phyloP scores from a whole-genome alignment of 768 basidiomycete genomes.

The Agaricus sinodeliciosus region DNA sequence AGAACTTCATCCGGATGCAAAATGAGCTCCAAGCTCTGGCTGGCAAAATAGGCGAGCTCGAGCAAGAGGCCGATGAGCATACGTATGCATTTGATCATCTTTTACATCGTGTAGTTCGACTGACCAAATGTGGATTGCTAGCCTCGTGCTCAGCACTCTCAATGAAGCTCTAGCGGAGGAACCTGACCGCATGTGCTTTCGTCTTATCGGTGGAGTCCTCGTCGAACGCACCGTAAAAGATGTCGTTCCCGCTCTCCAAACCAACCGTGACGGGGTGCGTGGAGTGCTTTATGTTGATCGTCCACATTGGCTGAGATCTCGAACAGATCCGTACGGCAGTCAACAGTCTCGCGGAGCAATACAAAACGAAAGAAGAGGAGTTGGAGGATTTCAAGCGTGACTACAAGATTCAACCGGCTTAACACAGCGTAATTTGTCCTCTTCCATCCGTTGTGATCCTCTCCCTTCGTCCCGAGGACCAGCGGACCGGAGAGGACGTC shows the following conservation, averaged over 20 bases:
- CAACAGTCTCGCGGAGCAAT: constrained; percentile 72
- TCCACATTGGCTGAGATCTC: constrained; percentile 13
- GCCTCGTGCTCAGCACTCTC: constrained; percentile 84
- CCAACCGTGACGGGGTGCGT: constrained; percentile 83
- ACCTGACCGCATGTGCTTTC: constrained; percentile 92
- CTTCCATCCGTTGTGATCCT: neutral
- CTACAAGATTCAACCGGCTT: constrained; percentile 63
- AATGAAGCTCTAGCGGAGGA: constrained; percentile 77
- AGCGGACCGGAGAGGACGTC: neutral
- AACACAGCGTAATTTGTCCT: constrained; percentile 26
- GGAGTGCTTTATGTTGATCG: neutral
- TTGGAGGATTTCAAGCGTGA: constrained; percentile 76
- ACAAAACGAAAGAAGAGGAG: constrained; percentile 83
- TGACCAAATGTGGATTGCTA: constrained; percentile 23
- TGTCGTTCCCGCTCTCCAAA: constrained; percentile 83
- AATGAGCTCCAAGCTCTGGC: constrained; percentile 89
- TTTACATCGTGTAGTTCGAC: neutral
- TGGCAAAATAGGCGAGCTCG: constrained; percentile 92
- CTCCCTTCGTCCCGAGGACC: neutral
- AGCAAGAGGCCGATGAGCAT: constrained; percentile 95
- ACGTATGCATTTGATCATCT: constrained; percentile 42
- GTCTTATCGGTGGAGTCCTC: constrained; percentile 90
- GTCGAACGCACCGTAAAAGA: constrained; percentile 96
- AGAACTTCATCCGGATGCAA: constrained; percentile 74
- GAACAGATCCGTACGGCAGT: constrained; percentile 79